These are phyloP conservation scores for Wickerhamiella galacta DNA, from an alignment of 805 yeast species.

Conservation along the genomic window DNA sequence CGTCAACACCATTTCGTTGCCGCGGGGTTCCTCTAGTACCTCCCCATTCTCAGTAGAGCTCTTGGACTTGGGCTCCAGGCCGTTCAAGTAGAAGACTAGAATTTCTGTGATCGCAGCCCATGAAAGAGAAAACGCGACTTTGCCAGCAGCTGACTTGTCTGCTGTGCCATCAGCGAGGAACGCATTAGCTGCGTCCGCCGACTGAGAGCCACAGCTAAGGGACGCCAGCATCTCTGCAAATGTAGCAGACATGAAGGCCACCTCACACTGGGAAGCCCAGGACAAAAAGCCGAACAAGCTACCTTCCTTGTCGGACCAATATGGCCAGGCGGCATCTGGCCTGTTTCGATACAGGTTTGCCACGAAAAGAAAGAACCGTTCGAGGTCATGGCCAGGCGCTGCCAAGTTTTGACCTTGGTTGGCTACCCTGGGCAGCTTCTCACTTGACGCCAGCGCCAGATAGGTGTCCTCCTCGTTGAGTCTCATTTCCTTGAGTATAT, in stretches of 20 bases:
- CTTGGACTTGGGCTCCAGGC: constrained; percentile 18
- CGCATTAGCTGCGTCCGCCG: constrained; percentile 25
- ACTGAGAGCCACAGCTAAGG: constrained; percentile 42
- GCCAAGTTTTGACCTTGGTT: too few relatives aligned
- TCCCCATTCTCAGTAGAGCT: too few relatives aligned
- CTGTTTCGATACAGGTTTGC: constrained; percentile 52
- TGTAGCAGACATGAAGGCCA: constrained; percentile 57
- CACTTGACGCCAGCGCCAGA: constrained; percentile 14
- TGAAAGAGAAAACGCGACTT: constrained; percentile 30
- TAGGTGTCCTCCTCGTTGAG: constrained; percentile 24
- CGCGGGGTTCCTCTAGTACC: too few relatives aligned
- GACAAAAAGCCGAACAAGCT: constrained; percentile 63
- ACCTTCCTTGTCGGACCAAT: constrained; percentile 55
- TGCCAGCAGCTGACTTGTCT: constrained; percentile 15
- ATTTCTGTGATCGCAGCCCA: constrained; percentile 40
- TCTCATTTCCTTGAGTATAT: constrained; percentile 25
- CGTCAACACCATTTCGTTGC: too few relatives aligned
- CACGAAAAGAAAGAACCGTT: constrained; percentile 64
- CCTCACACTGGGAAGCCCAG: constrained; percentile 77
- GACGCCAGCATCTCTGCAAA: constrained; percentile 68
- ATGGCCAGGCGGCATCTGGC: constrained; percentile 34
- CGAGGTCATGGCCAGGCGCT: constrained; percentile 59
- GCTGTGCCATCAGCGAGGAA: constrained; percentile 9
- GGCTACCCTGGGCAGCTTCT: too few relatives aligned
- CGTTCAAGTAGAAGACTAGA: constrained; percentile 34